Percentiles rank a stretch among this genome's conserved stretches.
Evolutionary conservation across 768 basidiomycete genomes (phyloP).

Genomic region (Mycena leptocephala): DNA sequence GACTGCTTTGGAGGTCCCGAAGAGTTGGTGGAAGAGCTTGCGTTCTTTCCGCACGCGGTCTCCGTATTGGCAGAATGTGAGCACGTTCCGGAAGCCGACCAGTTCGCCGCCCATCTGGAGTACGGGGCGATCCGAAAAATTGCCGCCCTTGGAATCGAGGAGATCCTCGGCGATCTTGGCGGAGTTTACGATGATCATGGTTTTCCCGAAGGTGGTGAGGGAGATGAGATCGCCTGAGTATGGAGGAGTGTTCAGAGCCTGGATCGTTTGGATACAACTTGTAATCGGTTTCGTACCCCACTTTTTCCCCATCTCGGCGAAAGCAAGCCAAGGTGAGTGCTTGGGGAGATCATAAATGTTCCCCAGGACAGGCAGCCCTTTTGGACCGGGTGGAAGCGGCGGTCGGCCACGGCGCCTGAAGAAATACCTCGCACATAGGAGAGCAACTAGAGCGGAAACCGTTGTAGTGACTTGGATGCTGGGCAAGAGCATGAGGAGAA

Average conservation of each 20-base stretch:
- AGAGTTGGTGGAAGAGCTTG: conserved; percentile 22
- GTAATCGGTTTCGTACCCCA: conserved; percentile 16
- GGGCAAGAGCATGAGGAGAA: not conserved
- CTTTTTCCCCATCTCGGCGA: not conserved
- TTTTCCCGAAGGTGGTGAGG: conserved; percentile 22
- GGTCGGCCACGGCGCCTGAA: not conserved
- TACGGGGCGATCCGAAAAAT: conserved; percentile 28
- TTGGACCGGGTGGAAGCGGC: conserved; percentile 16
- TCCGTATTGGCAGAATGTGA: conserved; percentile 18
- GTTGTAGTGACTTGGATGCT: not conserved
- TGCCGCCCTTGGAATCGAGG: conserved; percentile 14
- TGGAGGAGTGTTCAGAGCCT: not conserved
- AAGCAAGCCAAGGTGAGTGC: not conserved
- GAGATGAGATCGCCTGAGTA: conserved; percentile 16
- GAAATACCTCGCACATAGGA: not conserved
- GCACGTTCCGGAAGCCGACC: conserved; percentile 20
- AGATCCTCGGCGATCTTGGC: conserved; percentile 24
- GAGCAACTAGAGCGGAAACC: not conserved
- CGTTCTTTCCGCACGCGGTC: conserved; percentile 14
- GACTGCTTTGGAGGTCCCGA: conserved; percentile 20
- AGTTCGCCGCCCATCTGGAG: conserved; percentile 34
- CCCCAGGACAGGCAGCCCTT: not conserved
- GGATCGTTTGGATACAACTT: not conserved
- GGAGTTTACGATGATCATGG: conserved; percentile 26
- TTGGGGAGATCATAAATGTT: not conserved